Evolutionary conservation across 2,329 filamentous ascomycete species (phyloP), one percentile per base, ranked within the genome.

Genomic region (Sporothrix euskadiensis): DNA sequence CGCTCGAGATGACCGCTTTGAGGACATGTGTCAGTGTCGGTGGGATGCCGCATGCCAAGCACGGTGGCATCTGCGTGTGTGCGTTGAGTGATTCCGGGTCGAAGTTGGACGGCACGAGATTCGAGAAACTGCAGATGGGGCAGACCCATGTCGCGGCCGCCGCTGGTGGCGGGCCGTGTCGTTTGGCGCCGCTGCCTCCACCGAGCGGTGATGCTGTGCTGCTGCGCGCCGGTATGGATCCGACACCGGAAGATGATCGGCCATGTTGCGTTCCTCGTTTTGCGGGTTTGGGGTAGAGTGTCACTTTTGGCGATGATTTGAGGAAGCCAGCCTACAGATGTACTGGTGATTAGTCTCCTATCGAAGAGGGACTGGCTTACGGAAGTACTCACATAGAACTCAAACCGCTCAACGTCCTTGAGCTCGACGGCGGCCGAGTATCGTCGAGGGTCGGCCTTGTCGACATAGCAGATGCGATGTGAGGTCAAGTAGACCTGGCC

Each of bases 401-500:
- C 96, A 79, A 91, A 91, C 77, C 92, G 89, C 78, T 99, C 96
- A 61, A 99, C 90, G 80, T 97, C 92, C 80, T 94, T 97, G 72
- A 99, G 84, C 77, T 97, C 92, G 71, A 99, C 86, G 19, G 93
- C 92, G 44, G 94, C 88, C 0, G 94, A 97, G 81, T 93, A 90
- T 80, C 92, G 92, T 76, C 95, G 89, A 19, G 96, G 94, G 76
- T 98, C 92, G 44, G 89, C 87, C 79, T 94, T 92, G 80, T 98
- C 94, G 76, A 99, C 93, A 80, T 98, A 99, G 84, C 95, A 99
- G 75, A 94, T 90, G 71, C 96, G 92, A 82, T 98, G 95, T 9
- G 96, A 97, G 22, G 96, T 99, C 82, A 99, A 83, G 81, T 99
- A 99, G 72, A 96, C 94, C 84, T 98, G 94, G 70, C 96, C 96